phyloP scores from a whole-genome alignment of 371 early-diverging fungal genomes.

The Mucor lusitanicus region DNA sequence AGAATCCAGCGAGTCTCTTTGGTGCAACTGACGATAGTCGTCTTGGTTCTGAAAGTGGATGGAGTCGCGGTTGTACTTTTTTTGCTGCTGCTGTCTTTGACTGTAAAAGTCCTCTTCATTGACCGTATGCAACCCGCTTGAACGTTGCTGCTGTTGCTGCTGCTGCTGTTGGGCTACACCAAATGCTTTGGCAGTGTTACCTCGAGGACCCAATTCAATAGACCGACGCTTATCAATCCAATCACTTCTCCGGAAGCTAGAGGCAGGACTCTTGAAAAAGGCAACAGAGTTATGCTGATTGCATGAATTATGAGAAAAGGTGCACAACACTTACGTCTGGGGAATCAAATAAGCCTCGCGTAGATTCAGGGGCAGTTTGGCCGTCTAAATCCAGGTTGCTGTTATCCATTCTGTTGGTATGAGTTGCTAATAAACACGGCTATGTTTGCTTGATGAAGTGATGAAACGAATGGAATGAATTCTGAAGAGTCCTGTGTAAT shows the following conservation, averaged over 20 bases:
- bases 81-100: background rate
- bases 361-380: slow-evolving; percentile 57
- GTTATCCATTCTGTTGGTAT: slow-evolving; percentile 13
- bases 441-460: background rate
- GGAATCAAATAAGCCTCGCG: slow-evolving; percentile 50
- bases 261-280: background rate
- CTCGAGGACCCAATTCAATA: background rate
- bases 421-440: background rate
- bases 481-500: background rate
- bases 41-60: background rate
- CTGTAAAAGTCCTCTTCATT: slow-evolving; percentile 30
- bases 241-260: slow-evolving; percentile 7
- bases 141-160: background rate
- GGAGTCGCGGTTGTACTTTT: background rate
- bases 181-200: background rate
- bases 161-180: background rate
- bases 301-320: background rate
- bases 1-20: slow-evolving; percentile 5
- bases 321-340: slow-evolving; percentile 24
- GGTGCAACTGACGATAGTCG: background rate
- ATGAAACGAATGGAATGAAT: slow-evolving; percentile 29
- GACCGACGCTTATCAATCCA: slow-evolving; percentile 20
- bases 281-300: background rate
- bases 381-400: slow-evolving; percentile 41
- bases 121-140: slow-evolving; percentile 36